These are phyloP conservation scores for Salix purpurea DNA, from an alignment of 345 rosid species.

Conservation along the genomic window DNA sequence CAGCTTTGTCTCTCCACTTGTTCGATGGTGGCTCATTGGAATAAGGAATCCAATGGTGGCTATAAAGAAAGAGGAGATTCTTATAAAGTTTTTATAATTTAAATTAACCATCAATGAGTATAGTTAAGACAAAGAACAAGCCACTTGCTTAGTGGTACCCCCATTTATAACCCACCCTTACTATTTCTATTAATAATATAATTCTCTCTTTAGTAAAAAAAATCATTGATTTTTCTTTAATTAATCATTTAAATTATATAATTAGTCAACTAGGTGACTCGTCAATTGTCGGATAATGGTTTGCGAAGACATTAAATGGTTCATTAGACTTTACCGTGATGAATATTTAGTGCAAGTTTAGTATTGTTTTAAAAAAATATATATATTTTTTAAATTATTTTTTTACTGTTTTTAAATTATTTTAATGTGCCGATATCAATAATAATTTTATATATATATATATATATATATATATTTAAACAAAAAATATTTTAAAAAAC, in stretches of 20 bases:
- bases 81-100: background rate
- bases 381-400: too few species aligned
- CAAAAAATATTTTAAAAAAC: too few species aligned
- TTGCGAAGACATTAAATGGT: background rate
- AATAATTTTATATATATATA: too few species aligned
- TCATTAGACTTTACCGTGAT: background rate
- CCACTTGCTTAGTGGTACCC: conserved; percentile 41
- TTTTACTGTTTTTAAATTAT: too few species aligned
- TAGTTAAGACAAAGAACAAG: conserved; percentile 19
- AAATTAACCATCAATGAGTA: conserved; percentile 19
- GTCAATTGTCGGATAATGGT: background rate
- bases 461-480: too few species aligned
- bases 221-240: background rate
- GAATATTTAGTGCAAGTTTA: too few species aligned
- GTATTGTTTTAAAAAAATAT: too few species aligned
- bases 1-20: conserved; percentile 7
- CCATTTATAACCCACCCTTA: conserved; percentile 26
- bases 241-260: background rate
- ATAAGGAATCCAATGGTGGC: background rate
- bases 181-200: background rate
- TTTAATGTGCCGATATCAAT: too few species aligned
- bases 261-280: background rate
- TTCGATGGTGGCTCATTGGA: conserved; percentile 25
- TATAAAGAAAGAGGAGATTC: conserved; percentile 19
- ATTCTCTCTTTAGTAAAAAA: background rate